Evolutionary conservation across 257 asterid genomes (phyloP).

Genomic region (Solanum neorickii): DNA sequence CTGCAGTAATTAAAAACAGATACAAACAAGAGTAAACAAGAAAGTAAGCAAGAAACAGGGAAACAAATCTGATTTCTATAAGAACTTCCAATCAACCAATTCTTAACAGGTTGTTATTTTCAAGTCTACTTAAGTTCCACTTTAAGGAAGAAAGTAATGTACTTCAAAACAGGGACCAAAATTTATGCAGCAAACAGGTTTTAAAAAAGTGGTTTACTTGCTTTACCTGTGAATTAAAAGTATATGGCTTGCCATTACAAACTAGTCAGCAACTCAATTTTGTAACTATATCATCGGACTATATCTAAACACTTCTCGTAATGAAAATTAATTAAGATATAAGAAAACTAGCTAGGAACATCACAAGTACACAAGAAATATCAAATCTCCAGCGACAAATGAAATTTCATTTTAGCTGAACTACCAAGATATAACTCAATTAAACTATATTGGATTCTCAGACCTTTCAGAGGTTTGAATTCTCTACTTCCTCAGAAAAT

Average conservation of each 20-base stretch:
- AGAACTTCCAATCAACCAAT: not conserved
- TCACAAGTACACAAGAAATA: not conserved
- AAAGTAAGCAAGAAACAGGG: not conserved
- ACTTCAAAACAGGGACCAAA: not conserved
- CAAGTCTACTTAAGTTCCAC: not conserved
- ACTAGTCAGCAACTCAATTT: not conserved
- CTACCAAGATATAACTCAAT: not conserved
- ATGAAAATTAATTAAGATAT: not conserved
- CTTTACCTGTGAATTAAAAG: not conserved
- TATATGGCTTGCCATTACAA: not conserved
- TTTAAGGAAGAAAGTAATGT: not conserved
- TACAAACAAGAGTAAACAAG: not conserved
- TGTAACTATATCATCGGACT: not conserved
- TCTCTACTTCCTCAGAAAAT: not conserved
- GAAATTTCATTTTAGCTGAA: not conserved
- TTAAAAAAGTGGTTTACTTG: not conserved
- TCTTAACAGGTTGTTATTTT: not conserved
- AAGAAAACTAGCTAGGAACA: not conserved
- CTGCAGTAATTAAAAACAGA: constrained; percentile 24
- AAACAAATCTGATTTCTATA: not conserved
- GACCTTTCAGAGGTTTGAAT: not conserved
- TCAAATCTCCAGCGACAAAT: not conserved
- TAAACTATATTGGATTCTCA: not conserved
- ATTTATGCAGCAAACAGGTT: not conserved
- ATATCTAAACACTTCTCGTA: not conserved